A percentile compares a stretch with the other conserved stretches of the same genome.
Conservation (phyloP, 495 filamentous ascomycete genomes). For the Podospora australis region DNA sequence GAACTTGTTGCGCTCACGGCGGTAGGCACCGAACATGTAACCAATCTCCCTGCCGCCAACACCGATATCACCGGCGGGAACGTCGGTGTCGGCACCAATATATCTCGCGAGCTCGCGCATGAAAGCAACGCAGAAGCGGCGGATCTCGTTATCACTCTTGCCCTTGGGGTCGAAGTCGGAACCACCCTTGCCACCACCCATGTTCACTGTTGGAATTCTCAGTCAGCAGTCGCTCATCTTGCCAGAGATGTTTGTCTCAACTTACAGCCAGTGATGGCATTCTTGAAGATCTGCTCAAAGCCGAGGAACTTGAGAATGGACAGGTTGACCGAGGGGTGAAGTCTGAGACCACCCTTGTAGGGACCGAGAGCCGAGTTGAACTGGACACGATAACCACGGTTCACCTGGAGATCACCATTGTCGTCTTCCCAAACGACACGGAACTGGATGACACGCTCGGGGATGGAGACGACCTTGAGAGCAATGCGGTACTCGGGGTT, state of each 20-base stretch:
- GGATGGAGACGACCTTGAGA: conserved; percentile 79
- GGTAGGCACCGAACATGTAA: conserved; percentile 94
- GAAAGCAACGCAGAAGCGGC: conserved; percentile 92
- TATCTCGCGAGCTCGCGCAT: conserved; percentile 93
- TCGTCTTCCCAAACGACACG: conserved; percentile 96
- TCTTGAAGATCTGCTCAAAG: conserved; percentile 99
- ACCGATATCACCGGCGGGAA: conserved; percentile 92
- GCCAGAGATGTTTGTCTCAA: conserved; percentile 17
- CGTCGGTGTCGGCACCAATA: conserved; percentile 94
- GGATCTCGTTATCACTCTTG: conserved; percentile 95
- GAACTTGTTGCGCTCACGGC: conserved; percentile 79
- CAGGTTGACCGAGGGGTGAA: conserved; percentile 95
- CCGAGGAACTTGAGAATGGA: conserved; percentile 97
- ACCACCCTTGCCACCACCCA: conserved; percentile 97
- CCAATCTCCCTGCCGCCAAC: conserved; percentile 86
- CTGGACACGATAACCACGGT: conserved; percentile 95
- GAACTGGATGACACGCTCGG: conserved; percentile 96
- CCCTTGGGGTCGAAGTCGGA: conserved; percentile 99
- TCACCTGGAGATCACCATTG: conserved; percentile 80
- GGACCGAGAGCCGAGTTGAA: conserved; percentile 98
- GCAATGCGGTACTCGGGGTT: conserved; percentile 91
- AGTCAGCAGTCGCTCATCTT: conserved; percentile 19
- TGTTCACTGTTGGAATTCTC: conserved; percentile 58
- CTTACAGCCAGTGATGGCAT: conserved; percentile 93
- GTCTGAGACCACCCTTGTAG: conserved; percentile 95